Base-by-base conservation (phyloP, 2,329 filamentous ascomycete species). In the Neocatenulostroma microsporum region DNA sequence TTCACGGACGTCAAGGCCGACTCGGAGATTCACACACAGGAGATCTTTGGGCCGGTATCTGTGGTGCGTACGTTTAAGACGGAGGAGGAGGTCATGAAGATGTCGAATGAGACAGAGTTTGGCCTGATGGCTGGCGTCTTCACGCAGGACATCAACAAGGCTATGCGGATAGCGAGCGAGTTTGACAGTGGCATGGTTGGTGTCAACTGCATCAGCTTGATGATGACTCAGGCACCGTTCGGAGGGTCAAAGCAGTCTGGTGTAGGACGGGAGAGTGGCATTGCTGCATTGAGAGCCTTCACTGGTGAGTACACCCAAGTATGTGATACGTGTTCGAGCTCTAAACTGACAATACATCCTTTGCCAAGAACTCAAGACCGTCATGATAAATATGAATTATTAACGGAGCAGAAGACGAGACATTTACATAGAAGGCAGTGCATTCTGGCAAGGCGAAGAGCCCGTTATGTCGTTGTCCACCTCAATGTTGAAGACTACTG, bases 281-380 rank as follows among this genome's bases (percentile, higher is more conserved):
- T 39, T 12, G 18, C 30, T 14, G 66, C 62, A 5, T 53, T 72
- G 41, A 58, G 66, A 20, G 61, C 61, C 28, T 72, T 62, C 37
- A 72, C 68, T 0, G 67, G 72, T 47, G n/a, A n/a, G n/a, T n/a
- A n/a, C n/a, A n/a, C 56, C 63, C 10, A 72, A 72, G 61, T 35
- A 35, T 12, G 33, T 35, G 5, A 5, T 19, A 11, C 17, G n/a
- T n/a, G n/a, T 9, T 24, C 18, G 12, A 24, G 8, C 10, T 13
- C 14, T n/a, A 9, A 4, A 4, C 23, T 35, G 6, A 5, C 7
- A 18, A 9, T 6, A n/a, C 23, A 21, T 7, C 23, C 33, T n/a
- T n/a, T 35, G 20, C 27, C 20, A 9, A 6, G 4, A 11, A 3
- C n/a, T 11, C 33, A 35, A 24, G 24, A 39, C 36, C 3, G 34